Percentiles rank a stretch among this genome's conserved stretches.
Conservation (phyloP, 1,284 basidiomycete genomes). For the Sphagnurus paluster region DNA sequence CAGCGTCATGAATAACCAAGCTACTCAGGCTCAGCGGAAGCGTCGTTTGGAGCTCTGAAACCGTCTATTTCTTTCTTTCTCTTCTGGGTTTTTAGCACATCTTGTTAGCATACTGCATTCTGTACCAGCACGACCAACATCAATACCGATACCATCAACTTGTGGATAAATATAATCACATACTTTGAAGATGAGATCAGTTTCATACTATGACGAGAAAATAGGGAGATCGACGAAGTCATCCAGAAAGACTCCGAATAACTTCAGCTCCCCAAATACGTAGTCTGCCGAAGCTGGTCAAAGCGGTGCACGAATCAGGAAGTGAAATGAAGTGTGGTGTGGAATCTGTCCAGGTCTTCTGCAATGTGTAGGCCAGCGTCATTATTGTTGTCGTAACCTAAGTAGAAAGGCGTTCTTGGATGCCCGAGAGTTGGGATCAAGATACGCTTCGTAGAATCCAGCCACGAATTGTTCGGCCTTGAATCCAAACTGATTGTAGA, state of each 20-base stretch:
- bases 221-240: conserved; percentile 4
- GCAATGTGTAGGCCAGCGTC: neutral
- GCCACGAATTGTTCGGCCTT: conserved; percentile 80
- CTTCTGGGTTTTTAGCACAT: neutral
- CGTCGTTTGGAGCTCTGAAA: conserved; percentile 15
- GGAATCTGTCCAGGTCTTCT: conserved; percentile 8
- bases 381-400: conserved; percentile 36
- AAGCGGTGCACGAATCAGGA: no score
- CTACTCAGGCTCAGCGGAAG: conserved; percentile 13
- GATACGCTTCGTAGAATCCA: conserved; percentile 76
- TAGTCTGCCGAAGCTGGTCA: no score
- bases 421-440: conserved; percentile 60
- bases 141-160: conserved; percentile 1
- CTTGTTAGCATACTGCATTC: neutral
- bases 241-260: conserved; percentile 18
- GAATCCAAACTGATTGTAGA: conserved; percentile 83
- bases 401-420: conserved; percentile 79
- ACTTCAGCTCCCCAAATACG: conserved; percentile 13
- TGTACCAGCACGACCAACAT: conserved; percentile 9
- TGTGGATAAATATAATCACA: no score
- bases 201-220: conserved; percentile 12
- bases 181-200: no score
- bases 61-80: neutral
- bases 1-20: conserved; percentile 16
- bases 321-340: neutral